Evolutionary conservation across 495 filamentous ascomycete species (phyloP).

Genomic region (Penicillium malachiteum): DNA sequence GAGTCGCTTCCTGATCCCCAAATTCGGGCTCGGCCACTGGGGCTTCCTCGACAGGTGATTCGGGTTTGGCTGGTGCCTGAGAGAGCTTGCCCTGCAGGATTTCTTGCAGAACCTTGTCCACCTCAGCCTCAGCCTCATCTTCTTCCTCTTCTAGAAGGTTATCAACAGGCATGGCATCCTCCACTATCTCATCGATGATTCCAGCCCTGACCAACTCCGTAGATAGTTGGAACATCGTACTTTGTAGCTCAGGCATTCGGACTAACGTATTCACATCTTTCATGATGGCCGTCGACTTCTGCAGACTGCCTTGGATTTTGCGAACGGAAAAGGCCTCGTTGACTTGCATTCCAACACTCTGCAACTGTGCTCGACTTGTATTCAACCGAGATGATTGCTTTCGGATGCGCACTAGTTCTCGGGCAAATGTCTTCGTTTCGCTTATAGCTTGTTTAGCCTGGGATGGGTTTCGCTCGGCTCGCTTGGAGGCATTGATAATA

Average conservation of each 20-base stretch:
- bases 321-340: constrained; percentile 93
- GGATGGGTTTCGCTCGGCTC: constrained; percentile 72
- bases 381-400: constrained; percentile 69
- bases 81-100: constrained; percentile 79
- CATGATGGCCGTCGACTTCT: constrained; percentile 88
- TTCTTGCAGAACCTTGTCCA: constrained; percentile 89
- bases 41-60: constrained; percentile 55
- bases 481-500: constrained; percentile 75
- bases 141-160: constrained; percentile 74
- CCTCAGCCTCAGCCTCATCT: constrained; percentile 84
- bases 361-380: constrained; percentile 87
- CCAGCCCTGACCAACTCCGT: constrained; percentile 89
- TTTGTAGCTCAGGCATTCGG: constrained; percentile 78
- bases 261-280: constrained; percentile 90
- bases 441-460: constrained; percentile 71
- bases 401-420: constrained; percentile 81
- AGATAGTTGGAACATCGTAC: constrained; percentile 87
- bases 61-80: constrained; percentile 54
- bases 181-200: constrained; percentile 97
- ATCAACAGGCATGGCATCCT: constrained; percentile 75
- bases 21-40: constrained; percentile 57
- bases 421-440: constrained; percentile 82
- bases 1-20: constrained; percentile 79
- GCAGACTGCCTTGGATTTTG: constrained; percentile 93
- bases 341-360: constrained; percentile 96